phyloP scores from a whole-genome alignment of 2,329 filamentous ascomycete genomes.

The Teratosphaeria pseudoeucalypti region DNA sequence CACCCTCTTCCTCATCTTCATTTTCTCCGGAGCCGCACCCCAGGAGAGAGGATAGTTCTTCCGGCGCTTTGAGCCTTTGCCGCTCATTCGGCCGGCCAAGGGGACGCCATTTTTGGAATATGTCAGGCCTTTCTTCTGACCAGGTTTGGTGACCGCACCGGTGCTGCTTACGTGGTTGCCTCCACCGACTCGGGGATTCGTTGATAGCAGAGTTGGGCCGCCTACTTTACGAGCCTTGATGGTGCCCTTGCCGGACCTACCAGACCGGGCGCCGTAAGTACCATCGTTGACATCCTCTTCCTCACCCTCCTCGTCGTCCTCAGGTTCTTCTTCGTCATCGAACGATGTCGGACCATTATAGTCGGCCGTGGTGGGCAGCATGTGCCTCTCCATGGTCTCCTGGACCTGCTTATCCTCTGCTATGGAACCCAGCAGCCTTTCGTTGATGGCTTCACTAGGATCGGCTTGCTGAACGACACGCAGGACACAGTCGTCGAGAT shows the following conservation, averaged over 20 bases:
- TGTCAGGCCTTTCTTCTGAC: slow-evolving; percentile 62
- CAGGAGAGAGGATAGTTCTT: slow-evolving; percentile 90
- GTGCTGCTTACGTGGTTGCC: slow-evolving; percentile 32
- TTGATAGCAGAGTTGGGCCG: slow-evolving; percentile 41
- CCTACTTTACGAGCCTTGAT: slow-evolving; percentile 39
- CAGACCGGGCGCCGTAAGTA: slow-evolving; percentile 40
- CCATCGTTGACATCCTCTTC: slow-evolving; percentile 43
- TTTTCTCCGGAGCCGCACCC: slow-evolving; percentile 84
- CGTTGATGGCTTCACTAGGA: slow-evolving; percentile 48
- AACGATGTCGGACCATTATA: slow-evolving; percentile 31
- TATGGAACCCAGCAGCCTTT: slow-evolving; percentile 46
- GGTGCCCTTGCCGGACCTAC: slow-evolving; percentile 38
- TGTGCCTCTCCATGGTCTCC: slow-evolving; percentile 49
- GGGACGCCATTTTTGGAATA: slow-evolving; percentile 65
- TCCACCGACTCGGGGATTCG: slow-evolving; percentile 37
- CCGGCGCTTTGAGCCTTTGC: slow-evolving; percentile 68
- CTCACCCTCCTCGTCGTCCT: slow-evolving; percentile 48
- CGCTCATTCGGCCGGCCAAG: slow-evolving; percentile 34
- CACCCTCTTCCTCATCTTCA: slow-evolving; percentile 97
- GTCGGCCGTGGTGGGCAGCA: slow-evolving; percentile 41
- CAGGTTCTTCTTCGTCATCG: slow-evolving; percentile 48
- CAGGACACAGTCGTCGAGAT: slow-evolving; percentile 64
- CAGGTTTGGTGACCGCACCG: slow-evolving; percentile 16
- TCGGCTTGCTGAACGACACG: slow-evolving; percentile 52
- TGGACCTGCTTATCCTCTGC: slow-evolving; percentile 48